Percentiles rank a stretch among this genome's conserved stretches.
These are phyloP conservation scores for Oryza australiensis DNA, from an alignment of 176 grass and related monocot genomes.

Conservation along the genomic window DNA sequence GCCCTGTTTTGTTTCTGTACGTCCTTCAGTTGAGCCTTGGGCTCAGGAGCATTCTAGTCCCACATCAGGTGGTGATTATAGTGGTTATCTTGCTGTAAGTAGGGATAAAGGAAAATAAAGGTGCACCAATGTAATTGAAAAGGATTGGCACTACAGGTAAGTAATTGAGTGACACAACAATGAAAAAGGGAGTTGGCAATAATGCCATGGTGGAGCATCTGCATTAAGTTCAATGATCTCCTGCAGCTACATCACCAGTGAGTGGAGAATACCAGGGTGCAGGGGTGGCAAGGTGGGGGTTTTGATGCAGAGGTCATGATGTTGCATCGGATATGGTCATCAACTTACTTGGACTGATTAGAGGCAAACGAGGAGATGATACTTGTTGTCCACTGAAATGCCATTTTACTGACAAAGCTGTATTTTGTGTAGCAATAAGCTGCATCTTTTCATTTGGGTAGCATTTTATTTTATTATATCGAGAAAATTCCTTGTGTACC, in stretches of 20 bases:
- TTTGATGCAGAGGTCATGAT: background rate
- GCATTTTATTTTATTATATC: background rate
- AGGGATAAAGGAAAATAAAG: background rate
- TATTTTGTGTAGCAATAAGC: background rate
- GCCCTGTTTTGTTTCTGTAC: background rate
- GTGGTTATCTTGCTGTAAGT: background rate
- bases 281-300: background rate
- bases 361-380: background rate
- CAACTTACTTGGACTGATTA: background rate
- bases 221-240: background rate
- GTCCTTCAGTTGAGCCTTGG: no score
- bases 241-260: background rate
- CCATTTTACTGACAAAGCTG: background rate
- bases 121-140: background rate
- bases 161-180: background rate
- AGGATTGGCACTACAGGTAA: background rate
- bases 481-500: no score
- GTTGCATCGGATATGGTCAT: background rate
- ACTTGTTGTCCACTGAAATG: background rate
- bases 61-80: background rate
- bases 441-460: background rate
- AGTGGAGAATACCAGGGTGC: background rate
- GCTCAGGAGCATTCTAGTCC: no score
- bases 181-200: background rate
- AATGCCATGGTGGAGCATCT: background rate